Conservation (phyloP, 306 rosid species). For the Astragalus glycyphyllos region DNA sequence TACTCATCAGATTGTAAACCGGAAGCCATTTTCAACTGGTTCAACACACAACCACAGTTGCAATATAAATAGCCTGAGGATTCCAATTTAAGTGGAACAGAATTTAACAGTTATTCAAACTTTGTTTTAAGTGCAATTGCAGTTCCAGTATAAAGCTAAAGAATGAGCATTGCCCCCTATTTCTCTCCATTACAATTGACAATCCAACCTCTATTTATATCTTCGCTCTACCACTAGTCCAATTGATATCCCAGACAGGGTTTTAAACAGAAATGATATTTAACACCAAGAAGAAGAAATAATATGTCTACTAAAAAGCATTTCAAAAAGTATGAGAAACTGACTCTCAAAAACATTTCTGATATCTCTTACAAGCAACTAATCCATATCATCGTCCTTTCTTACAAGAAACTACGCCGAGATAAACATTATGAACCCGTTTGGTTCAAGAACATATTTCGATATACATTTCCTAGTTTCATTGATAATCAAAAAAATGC, state of each 20-base stretch:
- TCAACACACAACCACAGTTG: background rate
- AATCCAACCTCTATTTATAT: slow-evolving; percentile 1
- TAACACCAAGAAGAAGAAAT: background rate
- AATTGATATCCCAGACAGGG: background rate
- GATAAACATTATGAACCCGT: background rate
- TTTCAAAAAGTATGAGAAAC: slow-evolving; percentile 7
- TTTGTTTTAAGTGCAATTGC: background rate
- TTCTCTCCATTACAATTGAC: slow-evolving; percentile 7
- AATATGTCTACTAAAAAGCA: background rate
- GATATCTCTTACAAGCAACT: slow-evolving; percentile 13
- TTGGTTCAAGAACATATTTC: background rate
- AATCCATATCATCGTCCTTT: background rate
- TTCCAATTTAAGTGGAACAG: background rate
- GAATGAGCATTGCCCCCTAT: background rate
- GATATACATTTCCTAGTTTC: background rate
- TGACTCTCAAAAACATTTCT: background rate
- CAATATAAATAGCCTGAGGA: background rate
- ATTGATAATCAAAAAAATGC: background rate
- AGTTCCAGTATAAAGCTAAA: background rate
- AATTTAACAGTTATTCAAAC: background rate
- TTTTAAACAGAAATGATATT: background rate
- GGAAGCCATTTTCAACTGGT: slow-evolving; percentile 3
- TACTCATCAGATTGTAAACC: background rate
- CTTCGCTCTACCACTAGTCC: background rate
- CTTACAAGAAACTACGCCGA: background rate